Percentiles rank a stretch among this genome's conserved stretches.
phyloP scores from a whole-genome alignment of 805 yeast species.

The Candida xyloterini region DNA sequence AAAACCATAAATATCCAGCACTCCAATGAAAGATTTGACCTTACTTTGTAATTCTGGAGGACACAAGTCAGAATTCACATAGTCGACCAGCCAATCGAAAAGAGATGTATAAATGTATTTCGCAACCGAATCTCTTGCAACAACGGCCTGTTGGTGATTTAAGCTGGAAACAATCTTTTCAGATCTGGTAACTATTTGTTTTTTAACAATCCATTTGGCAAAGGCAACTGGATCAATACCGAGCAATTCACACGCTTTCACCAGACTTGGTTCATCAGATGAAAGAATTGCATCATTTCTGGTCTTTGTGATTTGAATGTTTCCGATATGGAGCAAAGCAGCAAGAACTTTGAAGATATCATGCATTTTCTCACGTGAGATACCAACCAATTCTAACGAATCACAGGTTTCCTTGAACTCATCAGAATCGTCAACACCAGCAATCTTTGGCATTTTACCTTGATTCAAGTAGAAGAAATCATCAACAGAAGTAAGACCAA shows the following conservation, averaged over 20 bases:
- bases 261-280: constrained; percentile 82
- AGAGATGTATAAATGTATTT: constrained; percentile 89
- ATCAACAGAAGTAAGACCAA: constrained; percentile 60
- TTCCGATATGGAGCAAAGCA: constrained; percentile 89
- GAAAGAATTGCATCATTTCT: constrained; percentile 78
- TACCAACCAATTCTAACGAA: constrained; percentile 79
- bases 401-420: constrained; percentile 75
- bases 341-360: constrained; percentile 78
- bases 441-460: constrained; percentile 71
- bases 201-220: constrained; percentile 89
- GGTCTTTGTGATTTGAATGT: constrained; percentile 80
- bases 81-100: constrained; percentile 92
- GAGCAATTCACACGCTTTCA: constrained; percentile 77
- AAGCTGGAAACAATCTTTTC: constrained; percentile 87
- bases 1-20: constrained; percentile 94
- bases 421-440: constrained; percentile 74
- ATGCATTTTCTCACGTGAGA: constrained; percentile 53
- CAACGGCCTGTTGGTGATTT: constrained; percentile 78
- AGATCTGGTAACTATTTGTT: constrained; percentile 86
- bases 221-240: constrained; percentile 73
- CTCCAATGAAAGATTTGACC: constrained; percentile 82
- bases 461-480: constrained; percentile 84
- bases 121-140: constrained; percentile 95
- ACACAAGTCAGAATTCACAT: constrained; percentile 78
- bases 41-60: constrained; percentile 62